Evolutionary conservation across 2,329 filamentous ascomycete species (phyloP).

Genomic region (Botryosphaeria dothidea): DNA sequence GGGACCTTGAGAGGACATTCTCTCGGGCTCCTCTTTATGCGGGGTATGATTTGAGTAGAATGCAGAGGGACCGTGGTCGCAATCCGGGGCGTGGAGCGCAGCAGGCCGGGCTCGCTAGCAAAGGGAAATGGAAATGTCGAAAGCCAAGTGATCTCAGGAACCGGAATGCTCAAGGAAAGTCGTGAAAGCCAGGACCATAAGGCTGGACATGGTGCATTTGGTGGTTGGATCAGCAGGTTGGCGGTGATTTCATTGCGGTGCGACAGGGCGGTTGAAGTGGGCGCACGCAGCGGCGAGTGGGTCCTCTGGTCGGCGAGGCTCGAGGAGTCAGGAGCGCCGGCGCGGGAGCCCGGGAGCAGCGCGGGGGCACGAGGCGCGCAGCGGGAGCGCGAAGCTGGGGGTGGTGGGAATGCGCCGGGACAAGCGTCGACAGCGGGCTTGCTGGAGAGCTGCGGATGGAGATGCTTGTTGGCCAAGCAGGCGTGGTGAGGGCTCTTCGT

Average conservation of each 20-base stretch:
- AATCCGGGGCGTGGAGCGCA: conserved; percentile 26
- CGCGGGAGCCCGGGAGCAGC: conserved; percentile 13
- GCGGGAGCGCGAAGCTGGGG: background rate
- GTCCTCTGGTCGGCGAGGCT: conserved; percentile 20
- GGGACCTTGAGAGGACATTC: conserved; percentile 19
- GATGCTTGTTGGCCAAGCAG: conserved; percentile 9
- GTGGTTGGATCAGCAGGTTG: conserved; percentile 36
- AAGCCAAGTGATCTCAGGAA: conserved; percentile 37
- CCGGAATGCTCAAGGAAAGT: conserved; percentile 55
- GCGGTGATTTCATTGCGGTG: conserved; percentile 19
- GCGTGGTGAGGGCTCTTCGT: conserved; percentile 16
- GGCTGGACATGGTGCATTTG: conserved; percentile 53
- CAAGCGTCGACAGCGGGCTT: background rate
- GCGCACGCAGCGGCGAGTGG: conserved; percentile 25
- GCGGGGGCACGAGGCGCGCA: background rate
- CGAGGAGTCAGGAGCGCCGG: conserved; percentile 19
- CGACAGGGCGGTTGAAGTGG: conserved; percentile 18
- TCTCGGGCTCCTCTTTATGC: conserved; percentile 1
- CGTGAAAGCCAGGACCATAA: conserved; percentile 46
- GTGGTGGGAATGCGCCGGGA: background rate
- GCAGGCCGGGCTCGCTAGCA: background rate
- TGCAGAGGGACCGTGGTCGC: conserved; percentile 11
- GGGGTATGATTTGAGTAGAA: conserved; percentile 15
- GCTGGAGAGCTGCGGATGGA: conserved; percentile 9
- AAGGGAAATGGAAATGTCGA: conserved; percentile 20